Evolutionary conservation across 2,329 filamentous ascomycete genomes (phyloP).

Genomic region (Talaromyces sp.): DNA sequence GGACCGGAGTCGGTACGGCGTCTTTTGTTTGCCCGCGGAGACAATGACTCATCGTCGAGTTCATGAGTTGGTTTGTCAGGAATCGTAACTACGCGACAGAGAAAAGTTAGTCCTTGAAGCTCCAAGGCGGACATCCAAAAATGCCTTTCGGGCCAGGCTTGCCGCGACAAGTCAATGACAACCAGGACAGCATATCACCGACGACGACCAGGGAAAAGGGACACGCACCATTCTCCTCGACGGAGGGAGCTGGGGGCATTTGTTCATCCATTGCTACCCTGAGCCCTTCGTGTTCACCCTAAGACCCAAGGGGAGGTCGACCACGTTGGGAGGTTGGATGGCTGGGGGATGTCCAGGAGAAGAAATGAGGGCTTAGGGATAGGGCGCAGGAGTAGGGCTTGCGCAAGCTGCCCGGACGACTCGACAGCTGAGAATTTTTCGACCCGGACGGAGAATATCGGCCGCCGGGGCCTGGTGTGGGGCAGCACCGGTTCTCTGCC

Average conservation of each 20-base stretch:
- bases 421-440: constrained; percentile 7
- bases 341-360: constrained; percentile 33
- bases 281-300: constrained; percentile 30
- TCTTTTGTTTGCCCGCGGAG: constrained; percentile 34
- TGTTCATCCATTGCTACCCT: constrained; percentile 24
- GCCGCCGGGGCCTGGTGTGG: not conserved
- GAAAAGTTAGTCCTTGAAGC: not conserved
- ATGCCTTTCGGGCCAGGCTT: not conserved
- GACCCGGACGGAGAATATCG: constrained; percentile 6
- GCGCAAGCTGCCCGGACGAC: constrained; percentile 8
- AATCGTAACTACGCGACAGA: not conserved
- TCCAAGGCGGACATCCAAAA: not conserved
- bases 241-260: constrained; percentile 23
- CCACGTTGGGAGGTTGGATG: constrained; percentile 12
- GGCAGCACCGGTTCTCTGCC: not conserved
- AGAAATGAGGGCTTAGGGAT: constrained; percentile 46
- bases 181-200: not conserved
- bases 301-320: constrained; percentile 24
- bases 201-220: not conserved
- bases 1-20: constrained; percentile 30
- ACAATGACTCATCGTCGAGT: constrained; percentile 24
- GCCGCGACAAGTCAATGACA: not conserved
- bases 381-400: constrained; percentile 43
- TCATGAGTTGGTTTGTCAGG: constrained; percentile 27
- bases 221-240: constrained; percentile 29